Conservation (phyloP, 352 stramenopile genomes). For the Bremia lactucae region DNA sequence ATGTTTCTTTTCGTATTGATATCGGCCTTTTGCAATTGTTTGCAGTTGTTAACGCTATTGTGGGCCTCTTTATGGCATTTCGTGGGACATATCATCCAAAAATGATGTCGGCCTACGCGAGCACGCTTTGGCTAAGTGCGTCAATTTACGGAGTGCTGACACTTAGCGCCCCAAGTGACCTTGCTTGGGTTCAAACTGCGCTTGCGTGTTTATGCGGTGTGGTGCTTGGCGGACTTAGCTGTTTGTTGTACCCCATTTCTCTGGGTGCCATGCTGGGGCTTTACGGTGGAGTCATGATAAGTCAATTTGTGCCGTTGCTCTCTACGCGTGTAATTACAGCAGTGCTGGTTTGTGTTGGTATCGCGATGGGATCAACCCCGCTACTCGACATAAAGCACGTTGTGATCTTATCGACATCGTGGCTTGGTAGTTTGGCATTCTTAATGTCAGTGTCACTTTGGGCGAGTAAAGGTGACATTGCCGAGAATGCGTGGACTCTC, state of each 20-base stretch:
- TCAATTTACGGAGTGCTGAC: constrained; percentile 64
- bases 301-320: constrained; percentile 59
- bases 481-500: constrained; percentile 50
- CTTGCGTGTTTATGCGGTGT: constrained; percentile 60
- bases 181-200: constrained; percentile 57
- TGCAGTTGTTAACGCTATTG: constrained; percentile 42
- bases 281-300: constrained; percentile 45
- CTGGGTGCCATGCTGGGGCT: constrained; percentile 57
- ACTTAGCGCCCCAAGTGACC: constrained; percentile 27
- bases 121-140: constrained; percentile 48
- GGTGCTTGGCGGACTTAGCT: constrained; percentile 60
- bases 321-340: constrained; percentile 46
- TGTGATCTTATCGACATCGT: constrained; percentile 54
- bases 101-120: constrained; percentile 41
- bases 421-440: constrained; percentile 51
- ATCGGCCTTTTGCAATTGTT: constrained; percentile 34
- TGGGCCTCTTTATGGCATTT: constrained; percentile 50
- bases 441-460: constrained; percentile 68
- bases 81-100: constrained; percentile 40
- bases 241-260: constrained; percentile 43
- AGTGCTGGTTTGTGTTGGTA: constrained; percentile 29
- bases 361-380: constrained; percentile 28
- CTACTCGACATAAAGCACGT: constrained; percentile 44
- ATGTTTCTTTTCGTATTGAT: constrained; percentile 53
- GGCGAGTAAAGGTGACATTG: constrained; percentile 48